These are phyloP conservation scores for Microcyclosporella mali DNA, from an alignment of 2,329 filamentous ascomycete genomes.

Conservation along the genomic window DNA sequence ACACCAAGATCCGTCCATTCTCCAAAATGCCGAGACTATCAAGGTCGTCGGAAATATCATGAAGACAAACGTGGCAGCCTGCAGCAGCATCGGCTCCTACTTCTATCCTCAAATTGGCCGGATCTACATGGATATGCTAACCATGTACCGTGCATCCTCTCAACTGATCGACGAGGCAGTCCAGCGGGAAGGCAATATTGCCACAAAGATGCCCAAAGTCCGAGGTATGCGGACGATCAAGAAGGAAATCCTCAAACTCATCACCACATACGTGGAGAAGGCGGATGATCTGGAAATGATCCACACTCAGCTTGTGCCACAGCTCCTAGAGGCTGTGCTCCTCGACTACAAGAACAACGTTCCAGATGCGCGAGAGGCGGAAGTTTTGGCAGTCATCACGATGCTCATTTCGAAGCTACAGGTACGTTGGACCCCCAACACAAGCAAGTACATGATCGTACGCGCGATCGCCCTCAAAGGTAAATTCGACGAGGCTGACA, in stretches of 20 bases:
- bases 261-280: slow-evolving; percentile 97
- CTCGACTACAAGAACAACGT: slow-evolving; percentile 98
- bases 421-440: slow-evolving; percentile 61
- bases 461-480: slow-evolving; percentile 18
- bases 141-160: slow-evolving; percentile 98
- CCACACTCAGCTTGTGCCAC: slow-evolving; percentile 89
- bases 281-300: slow-evolving; percentile 93
- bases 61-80: slow-evolving; percentile 99
- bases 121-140: slow-evolving; percentile 97
- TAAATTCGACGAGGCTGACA: slow-evolving; percentile 25
- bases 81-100: slow-evolving; percentile 90
- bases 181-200: slow-evolving; percentile 77
- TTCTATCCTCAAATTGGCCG: slow-evolving; percentile 97
- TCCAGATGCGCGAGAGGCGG: slow-evolving; percentile 87
- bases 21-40: slow-evolving; percentile 91
- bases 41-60: slow-evolving; percentile 99
- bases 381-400: slow-evolving; percentile 95
- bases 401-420: slow-evolving; percentile 95
- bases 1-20: slow-evolving; percentile 73
- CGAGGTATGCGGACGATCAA: slow-evolving; percentile 95
- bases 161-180: slow-evolving; percentile 92
- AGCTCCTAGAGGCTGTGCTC: slow-evolving; percentile 85
- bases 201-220: slow-evolving; percentile 95
- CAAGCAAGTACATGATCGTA: slow-evolving; percentile 46
- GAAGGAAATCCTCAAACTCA: slow-evolving; percentile 97